Evolutionary conservation across 2,329 filamentous ascomycete species (phyloP).

Genomic region (Dryadomyces quercivorus): DNA sequence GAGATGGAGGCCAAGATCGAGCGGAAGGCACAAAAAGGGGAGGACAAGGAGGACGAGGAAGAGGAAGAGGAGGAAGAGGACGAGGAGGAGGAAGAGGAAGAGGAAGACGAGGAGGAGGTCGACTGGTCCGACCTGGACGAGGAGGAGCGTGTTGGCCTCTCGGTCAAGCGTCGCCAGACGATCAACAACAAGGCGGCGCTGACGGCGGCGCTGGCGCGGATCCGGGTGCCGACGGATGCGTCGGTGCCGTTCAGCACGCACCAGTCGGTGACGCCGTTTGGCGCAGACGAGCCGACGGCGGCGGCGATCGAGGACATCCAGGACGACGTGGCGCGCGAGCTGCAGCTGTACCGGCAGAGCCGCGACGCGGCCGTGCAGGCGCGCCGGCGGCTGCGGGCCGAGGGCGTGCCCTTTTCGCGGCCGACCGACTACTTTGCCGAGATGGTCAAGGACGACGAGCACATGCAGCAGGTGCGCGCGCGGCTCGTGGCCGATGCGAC

Average conservation of each 20-base stretch:
- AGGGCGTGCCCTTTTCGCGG: constrained; percentile 74
- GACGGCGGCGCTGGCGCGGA: constrained; percentile 65
- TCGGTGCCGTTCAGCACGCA: constrained; percentile 65
- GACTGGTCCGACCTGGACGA: constrained; percentile 72
- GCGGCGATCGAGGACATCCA: constrained; percentile 66
- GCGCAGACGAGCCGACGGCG: constrained; percentile 50
- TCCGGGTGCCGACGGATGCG: constrained; percentile 52
- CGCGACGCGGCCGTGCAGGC: constrained; percentile 66
- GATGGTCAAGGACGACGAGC: constrained; percentile 97
- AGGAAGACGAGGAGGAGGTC: constrained; percentile 65
- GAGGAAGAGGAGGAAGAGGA: constrained; percentile 21
- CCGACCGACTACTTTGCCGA: constrained; percentile 96
- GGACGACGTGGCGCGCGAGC: constrained; percentile 84
- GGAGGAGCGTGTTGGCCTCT: constrained; percentile 66
- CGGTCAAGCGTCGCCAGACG: constrained; percentile 83
- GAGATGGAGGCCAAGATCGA: constrained; percentile 64
- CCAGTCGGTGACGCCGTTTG: constrained; percentile 58
- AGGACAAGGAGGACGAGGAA: constrained; percentile 28
- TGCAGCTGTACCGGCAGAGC: constrained; percentile 86
- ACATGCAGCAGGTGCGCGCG: constrained; percentile 93
- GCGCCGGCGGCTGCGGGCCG: constrained; percentile 63
- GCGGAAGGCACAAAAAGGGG: constrained; percentile 25
- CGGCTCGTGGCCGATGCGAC: constrained; percentile 89
- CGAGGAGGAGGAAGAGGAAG: constrained; percentile 33
- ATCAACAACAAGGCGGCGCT: constrained; percentile 96